phyloP scores from a whole-genome alignment of 441 rosid species.

The Pelargonium cotyledonis region DNA sequence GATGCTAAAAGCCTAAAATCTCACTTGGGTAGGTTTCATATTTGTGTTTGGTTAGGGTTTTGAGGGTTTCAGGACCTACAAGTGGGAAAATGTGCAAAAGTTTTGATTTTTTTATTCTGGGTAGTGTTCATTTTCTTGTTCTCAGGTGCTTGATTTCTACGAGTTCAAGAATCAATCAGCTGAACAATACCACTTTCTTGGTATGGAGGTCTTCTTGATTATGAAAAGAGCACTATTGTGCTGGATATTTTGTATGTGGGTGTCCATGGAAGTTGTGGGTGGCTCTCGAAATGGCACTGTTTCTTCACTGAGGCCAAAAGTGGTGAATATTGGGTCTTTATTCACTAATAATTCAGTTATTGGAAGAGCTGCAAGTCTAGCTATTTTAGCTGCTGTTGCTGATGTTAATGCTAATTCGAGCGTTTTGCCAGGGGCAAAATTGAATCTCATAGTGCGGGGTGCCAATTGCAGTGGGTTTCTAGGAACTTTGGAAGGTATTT shows the following conservation, averaged over 20 bases:
- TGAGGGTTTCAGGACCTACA: background rate
- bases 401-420: conserved; percentile 66
- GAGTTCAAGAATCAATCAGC: conserved; percentile 19
- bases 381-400: conserved; percentile 56
- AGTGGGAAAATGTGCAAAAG: background rate
- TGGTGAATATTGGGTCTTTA: conserved; percentile 58
- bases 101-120: background rate
- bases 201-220: conserved; percentile 32
- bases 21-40: background rate
- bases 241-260: conserved; percentile 35
- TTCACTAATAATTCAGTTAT: conserved; percentile 67
- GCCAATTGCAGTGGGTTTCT: conserved; percentile 81
- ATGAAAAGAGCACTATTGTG: conserved; percentile 25
- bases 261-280: conserved; percentile 32
- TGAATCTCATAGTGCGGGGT: conserved; percentile 43
- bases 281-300: conserved; percentile 33
- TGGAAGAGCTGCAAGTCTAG: conserved; percentile 63
- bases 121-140: conserved; percentile 12
- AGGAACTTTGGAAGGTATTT: conserved; percentile 76
- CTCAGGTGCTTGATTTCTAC: conserved; percentile 17
- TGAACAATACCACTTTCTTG: conserved; percentile 12
- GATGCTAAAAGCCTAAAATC: too few species aligned
- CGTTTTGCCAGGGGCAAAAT: conserved; percentile 44
- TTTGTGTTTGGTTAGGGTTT: background rate
- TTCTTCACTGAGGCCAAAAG: conserved; percentile 40